Conservation (phyloP, 192 early-diverging fungal genomes). For the Dimargaris verticillata region DNA sequence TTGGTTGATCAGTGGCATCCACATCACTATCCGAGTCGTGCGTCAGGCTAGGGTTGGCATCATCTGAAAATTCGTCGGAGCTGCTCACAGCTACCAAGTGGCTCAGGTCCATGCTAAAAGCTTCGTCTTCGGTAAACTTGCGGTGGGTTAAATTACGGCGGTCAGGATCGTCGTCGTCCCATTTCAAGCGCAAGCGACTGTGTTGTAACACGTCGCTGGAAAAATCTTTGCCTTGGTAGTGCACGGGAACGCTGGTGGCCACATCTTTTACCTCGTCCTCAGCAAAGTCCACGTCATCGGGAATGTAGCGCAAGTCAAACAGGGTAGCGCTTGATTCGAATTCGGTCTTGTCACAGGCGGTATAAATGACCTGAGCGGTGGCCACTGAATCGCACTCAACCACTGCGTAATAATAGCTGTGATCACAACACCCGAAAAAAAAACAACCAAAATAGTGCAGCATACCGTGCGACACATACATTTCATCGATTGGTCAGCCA, state of each 20-base stretch:
- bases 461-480: too few species aligned
- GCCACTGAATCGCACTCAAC: conserved; percentile 74
- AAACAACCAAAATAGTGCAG: too few species aligned
- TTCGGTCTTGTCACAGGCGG: conserved; percentile 79
- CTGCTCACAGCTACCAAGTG: conserved; percentile 65
- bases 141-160: conserved; percentile 60
- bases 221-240: conserved; percentile 53
- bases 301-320: conserved; percentile 87
- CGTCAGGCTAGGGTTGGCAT: conserved; percentile 10
- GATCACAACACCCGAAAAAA: too few species aligned
- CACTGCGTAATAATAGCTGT: conserved; percentile 79
- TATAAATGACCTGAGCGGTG: conserved; percentile 65
- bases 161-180: conserved; percentile 88
- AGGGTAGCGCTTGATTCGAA: conserved; percentile 82
- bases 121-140: conserved; percentile 73
- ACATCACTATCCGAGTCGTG: too few species aligned
- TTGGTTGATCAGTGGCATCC: too few species aligned
- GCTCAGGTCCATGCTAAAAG: conserved; percentile 83
- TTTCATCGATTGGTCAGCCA: too few species aligned
- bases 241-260: conserved; percentile 39
- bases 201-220: conserved; percentile 72
- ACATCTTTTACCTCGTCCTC: conserved; percentile 49
- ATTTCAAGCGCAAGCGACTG: conserved; percentile 83
- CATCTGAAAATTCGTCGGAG: conserved; percentile 43
- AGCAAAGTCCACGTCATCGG: conserved; percentile 70